These are phyloP conservation scores for Arachis monticola DNA, from an alignment of 331 rosid genomes.

Conservation along the genomic window DNA sequence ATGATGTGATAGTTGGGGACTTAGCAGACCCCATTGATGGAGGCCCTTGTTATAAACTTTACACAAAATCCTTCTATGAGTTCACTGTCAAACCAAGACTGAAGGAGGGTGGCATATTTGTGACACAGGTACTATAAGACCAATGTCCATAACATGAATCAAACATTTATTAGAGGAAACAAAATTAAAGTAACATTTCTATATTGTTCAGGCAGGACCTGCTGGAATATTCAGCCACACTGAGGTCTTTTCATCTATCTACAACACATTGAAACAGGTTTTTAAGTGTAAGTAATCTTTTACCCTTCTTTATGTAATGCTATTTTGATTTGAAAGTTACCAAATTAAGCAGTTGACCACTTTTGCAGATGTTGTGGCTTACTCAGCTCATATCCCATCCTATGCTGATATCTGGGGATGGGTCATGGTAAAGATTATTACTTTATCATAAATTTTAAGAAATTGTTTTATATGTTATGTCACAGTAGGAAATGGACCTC, in stretches of 20 bases:
- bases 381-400: slow-evolving; percentile 93
- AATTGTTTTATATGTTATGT: not conserved
- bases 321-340: not conserved
- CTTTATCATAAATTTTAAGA: not conserved
- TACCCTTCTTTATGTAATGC: slow-evolving; percentile 5
- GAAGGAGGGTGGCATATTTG: slow-evolving; percentile 83
- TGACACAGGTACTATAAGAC: slow-evolving; percentile 69
- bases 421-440: slow-evolving; percentile 72
- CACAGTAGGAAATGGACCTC: not conserved
- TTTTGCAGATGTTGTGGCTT: slow-evolving; percentile 91
- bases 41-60: slow-evolving; percentile 96
- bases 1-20: slow-evolving; percentile 90
- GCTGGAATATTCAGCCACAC: slow-evolving; percentile 98
- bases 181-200: not conserved
- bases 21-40: slow-evolving; percentile 98
- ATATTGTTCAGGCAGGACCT: slow-evolving; percentile 80
- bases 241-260: slow-evolving; percentile 90
- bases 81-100: slow-evolving; percentile 79
- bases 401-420: slow-evolving; percentile 99
- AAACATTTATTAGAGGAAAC: not conserved
- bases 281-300: slow-evolving; percentile 74
- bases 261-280: slow-evolving; percentile 87
- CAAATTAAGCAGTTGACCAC: slow-evolving; percentile 34
- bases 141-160: not conserved
- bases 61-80: slow-evolving; percentile 93